These are phyloP conservation scores for Wallacemonas collosoma DNA, from an alignment of 208 protist species.

Conservation along the genomic window DNA sequence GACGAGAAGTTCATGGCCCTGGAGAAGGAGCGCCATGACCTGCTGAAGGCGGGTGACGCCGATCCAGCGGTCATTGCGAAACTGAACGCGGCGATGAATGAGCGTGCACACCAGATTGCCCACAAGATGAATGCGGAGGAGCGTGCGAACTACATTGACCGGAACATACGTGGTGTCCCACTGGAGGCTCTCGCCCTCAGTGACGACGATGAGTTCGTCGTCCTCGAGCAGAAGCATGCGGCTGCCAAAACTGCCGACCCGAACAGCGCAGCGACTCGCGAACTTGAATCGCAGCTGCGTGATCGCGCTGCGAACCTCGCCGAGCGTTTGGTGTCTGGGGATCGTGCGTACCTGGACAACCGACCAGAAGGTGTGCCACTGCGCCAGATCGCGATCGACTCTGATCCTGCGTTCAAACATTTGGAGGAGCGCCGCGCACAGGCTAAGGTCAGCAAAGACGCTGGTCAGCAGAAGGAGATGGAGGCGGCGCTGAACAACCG, in stretches of 20 bases:
- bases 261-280: conserved; percentile 15
- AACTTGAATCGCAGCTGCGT: conserved; percentile 44
- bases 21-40: conserved; percentile 37
- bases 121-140: conserved; percentile 42
- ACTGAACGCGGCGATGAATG: conserved; percentile 40
- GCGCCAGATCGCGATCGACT: conserved; percentile 52
- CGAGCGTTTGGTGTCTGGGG: conserved; percentile 28
- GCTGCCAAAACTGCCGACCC: conserved; percentile 11
- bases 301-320: conserved; percentile 48
- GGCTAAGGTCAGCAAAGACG: conserved; percentile 18
- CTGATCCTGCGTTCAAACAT: conserved; percentile 43
- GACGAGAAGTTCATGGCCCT: conserved; percentile 38
- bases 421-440: conserved; percentile 59
- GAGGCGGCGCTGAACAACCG: conserved; percentile 65
- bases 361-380: conserved; percentile 55
- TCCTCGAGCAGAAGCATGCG: conserved; percentile 34
- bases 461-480: conserved; percentile 35
- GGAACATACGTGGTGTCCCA: conserved; percentile 46
- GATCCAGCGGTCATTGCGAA: conserved; percentile 26
- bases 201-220: conserved; percentile 46
- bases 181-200: conserved; percentile 50
- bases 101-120: conserved; percentile 54
- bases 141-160: conserved; percentile 40
- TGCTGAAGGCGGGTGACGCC: conserved; percentile 25
- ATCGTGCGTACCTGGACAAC: conserved; percentile 56